These are phyloP conservation scores for Draba incana DNA, from an alignment of 345 rosid genomes.

Conservation along the genomic window DNA sequence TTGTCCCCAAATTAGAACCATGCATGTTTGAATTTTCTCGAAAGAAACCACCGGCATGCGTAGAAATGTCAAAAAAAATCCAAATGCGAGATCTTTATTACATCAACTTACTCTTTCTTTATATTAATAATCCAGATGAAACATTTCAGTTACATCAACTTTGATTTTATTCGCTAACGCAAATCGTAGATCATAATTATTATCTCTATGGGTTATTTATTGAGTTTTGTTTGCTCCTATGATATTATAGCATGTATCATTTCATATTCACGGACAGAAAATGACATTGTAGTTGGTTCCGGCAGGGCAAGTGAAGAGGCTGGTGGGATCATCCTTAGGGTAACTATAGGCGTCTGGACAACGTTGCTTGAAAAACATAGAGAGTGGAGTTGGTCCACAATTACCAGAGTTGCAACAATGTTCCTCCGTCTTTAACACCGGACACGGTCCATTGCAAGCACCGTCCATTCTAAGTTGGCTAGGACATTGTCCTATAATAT, in stretches of 20 bases:
- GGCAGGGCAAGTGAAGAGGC: conserved; percentile 33
- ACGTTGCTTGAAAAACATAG: conserved; percentile 51
- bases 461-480: conserved; percentile 42
- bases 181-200: conserved; percentile 5
- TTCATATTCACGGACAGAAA: conserved; percentile 33
- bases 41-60: background rate
- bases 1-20: background rate
- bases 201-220: conserved; percentile 18
- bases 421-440: conserved; percentile 46
- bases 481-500: conserved; percentile 50
- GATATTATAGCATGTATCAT: background rate
- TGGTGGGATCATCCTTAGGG: conserved; percentile 54
- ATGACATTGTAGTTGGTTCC: conserved; percentile 42
- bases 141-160: background rate
- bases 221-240: conserved; percentile 3
- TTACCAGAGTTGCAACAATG: conserved; percentile 51
- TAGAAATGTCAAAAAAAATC: background rate
- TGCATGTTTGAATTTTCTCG: background rate
- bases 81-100: background rate
- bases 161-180: conserved; percentile 25
- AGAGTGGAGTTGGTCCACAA: conserved; percentile 50
- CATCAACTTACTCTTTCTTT: background rate
- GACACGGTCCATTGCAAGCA: conserved; percentile 54
- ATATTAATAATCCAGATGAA: conserved; percentile 11
- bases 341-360: conserved; percentile 65